Evolutionary conservation across 2,329 filamentous ascomycete species (phyloP), one percentile per base, ranked within the genome.

Genomic region (Fusarium sambucinum): DNA sequence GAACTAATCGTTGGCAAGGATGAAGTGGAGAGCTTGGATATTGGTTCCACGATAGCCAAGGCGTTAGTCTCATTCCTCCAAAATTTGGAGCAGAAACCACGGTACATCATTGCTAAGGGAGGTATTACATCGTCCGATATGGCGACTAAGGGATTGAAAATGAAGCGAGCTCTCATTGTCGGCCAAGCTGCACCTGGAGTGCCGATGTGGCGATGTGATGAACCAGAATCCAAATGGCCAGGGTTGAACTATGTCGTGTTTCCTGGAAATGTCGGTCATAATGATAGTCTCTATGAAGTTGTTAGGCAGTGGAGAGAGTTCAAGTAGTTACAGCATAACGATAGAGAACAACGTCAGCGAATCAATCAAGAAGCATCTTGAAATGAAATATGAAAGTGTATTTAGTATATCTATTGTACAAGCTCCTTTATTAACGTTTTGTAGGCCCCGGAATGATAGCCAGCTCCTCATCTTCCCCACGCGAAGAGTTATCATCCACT

Each of bases 81-180:
- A 11, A 72, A 75, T 1, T 75, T 88, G 11, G 76, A 83, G 14
- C 79, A 82, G 10, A 79, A 82, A 32, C 86, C 86, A 3, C 75
- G 85, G 45, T 89, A 88, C 68, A 76, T 89, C 4, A 86, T 89
- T 71, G 85, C 86, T 0, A 89, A 86, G 74, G 86, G 87, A 0
- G 86, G 86, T 12, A 89, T 89, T 42, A 89, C 87, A 0, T 86
- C 83, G 0, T 87, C 85, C 0, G 86, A 89, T 51, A 84, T 85
- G 69, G 86, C 86, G 0, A 87, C 84, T 0, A 87, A 88, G 53
- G 85, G 84, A 0, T 68, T 89, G 14, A 78, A 77, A 17, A 84
- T 89, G 76, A 85, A 84, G 68, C 78, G 82, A 0, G 86, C 86
- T 6, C 79, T 78, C 19, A 82, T 89, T 38, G 77, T 87, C 1